Evolutionary conservation across 1,139 yeast species (phyloP).

Genomic region (Debaryomyces subglobosus): DNA sequence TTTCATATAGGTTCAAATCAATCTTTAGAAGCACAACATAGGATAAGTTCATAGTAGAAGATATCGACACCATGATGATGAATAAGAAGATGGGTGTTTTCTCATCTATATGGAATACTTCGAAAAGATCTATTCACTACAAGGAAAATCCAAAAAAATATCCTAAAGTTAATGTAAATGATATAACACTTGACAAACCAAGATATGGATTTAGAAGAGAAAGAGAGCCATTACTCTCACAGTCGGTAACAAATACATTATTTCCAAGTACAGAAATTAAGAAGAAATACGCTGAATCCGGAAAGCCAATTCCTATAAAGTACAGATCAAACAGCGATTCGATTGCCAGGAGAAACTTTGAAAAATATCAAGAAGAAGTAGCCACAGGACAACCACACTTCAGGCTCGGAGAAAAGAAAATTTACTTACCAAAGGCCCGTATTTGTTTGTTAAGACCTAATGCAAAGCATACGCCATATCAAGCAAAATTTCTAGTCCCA

Average conservation of each 20-base stretch:
- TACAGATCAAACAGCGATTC: constrained; percentile 37
- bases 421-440: constrained; percentile 84
- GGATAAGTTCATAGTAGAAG: constrained; percentile 1
- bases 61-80: background rate
- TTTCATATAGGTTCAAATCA: constrained; percentile 6
- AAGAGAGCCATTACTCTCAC: constrained; percentile 46
- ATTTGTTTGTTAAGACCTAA: constrained; percentile 80
- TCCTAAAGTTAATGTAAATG: constrained; percentile 44
- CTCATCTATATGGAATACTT: constrained; percentile 14
- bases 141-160: constrained; percentile 35
- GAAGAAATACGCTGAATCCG: constrained; percentile 37
- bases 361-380: constrained; percentile 55
- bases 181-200: constrained; percentile 43
- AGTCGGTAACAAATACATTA: constrained; percentile 41
- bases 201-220: constrained; percentile 43
- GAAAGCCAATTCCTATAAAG: constrained; percentile 49
- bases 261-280: constrained; percentile 46
- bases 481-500: constrained; percentile 92
- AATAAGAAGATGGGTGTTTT: constrained; percentile 11
- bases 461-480: constrained; percentile 94
- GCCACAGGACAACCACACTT: constrained; percentile 77
- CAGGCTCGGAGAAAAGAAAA: constrained; percentile 69
- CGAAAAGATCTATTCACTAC: constrained; percentile 34
- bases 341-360: constrained; percentile 44
- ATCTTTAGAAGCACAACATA: background rate